These are phyloP conservation scores for Cryoendolithus antarcticus DNA, from an alignment of 2,329 filamentous ascomycete species.

Conservation along the genomic window DNA sequence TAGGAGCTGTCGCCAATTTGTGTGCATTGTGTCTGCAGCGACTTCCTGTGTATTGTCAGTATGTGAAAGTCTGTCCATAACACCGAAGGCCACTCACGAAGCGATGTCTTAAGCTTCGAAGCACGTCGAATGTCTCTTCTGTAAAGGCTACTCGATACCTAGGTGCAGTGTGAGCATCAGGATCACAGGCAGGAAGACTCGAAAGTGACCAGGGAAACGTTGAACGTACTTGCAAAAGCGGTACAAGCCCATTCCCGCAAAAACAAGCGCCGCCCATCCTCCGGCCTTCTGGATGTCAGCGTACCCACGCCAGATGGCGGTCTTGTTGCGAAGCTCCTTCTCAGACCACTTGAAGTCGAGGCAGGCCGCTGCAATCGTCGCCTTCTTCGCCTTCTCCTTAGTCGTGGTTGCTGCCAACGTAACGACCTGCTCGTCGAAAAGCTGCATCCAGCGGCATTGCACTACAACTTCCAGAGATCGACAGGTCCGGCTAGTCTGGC, in stretches of 20 bases:
- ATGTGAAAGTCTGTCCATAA: too few relatives aligned
- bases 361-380: constrained; percentile 42
- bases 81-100: constrained; percentile 29
- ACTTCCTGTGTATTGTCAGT: constrained; percentile 9
- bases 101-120: constrained; percentile 34
- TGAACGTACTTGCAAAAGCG: constrained; percentile 44
- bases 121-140: constrained; percentile 36
- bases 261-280: constrained; percentile 44
- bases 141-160: constrained; percentile 36
- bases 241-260: constrained; percentile 47
- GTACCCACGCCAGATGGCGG: constrained; percentile 45
- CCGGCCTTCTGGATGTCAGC: constrained; percentile 46
- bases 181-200: too few relatives aligned
- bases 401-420: constrained; percentile 21
- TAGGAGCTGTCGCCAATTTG: constrained; percentile 38
- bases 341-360: constrained; percentile 43
- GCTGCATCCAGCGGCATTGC: constrained; percentile 45
- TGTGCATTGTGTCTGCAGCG: constrained; percentile 21
- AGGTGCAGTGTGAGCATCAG: too few relatives aligned
- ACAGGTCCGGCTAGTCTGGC: constrained; percentile 38
- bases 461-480: constrained; percentile 48
- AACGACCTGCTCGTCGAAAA: constrained; percentile 40
- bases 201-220: too few relatives aligned
- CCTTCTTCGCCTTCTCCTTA: constrained; percentile 36
- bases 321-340: constrained; percentile 44